phyloP scores from a whole-genome alignment of 257 asterid species.

The Gentiana dahurica region DNA sequence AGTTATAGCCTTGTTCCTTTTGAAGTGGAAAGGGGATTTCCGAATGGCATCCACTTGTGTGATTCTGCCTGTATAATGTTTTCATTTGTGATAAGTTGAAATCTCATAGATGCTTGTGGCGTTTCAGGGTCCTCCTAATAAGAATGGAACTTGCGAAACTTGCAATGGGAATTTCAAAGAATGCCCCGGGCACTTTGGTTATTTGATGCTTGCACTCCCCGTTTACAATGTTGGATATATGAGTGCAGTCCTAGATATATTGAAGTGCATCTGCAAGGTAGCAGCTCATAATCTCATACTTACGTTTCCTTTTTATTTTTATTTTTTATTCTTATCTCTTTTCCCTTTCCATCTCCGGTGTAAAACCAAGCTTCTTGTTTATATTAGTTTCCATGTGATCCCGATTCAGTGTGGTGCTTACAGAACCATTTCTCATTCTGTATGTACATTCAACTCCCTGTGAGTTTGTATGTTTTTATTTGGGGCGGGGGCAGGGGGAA shows the following conservation, averaged over 20 bases:
- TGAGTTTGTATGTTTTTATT: too few relatives aligned
- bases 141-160: constrained; percentile 47
- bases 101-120: constrained; percentile 5
- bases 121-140: constrained; percentile 84
- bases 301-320: not conserved
- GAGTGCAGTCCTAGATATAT: constrained; percentile 45
- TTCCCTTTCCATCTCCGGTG: not conserved
- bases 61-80: not conserved
- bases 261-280: constrained; percentile 99
- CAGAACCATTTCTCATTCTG: too few relatives aligned
- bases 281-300: constrained; percentile 5
- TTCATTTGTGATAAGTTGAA: not conserved
- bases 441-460: too few relatives aligned
- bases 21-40: too few relatives aligned
- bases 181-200: constrained; percentile 93
- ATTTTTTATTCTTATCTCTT: not conserved
- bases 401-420: too few relatives aligned
- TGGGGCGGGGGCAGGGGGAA: too few relatives aligned
- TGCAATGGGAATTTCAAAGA: constrained; percentile 52
- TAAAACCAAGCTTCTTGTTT: constrained; percentile 5
- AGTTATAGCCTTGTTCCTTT: too few relatives aligned
- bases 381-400: too few relatives aligned
- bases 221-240: constrained; percentile 78
- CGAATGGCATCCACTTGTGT: not conserved
- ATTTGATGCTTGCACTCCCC: constrained; percentile 67